Evolutionary conservation across 768 basidiomycete genomes (phyloP).

Genomic region (Tephrocybe sp.): DNA sequence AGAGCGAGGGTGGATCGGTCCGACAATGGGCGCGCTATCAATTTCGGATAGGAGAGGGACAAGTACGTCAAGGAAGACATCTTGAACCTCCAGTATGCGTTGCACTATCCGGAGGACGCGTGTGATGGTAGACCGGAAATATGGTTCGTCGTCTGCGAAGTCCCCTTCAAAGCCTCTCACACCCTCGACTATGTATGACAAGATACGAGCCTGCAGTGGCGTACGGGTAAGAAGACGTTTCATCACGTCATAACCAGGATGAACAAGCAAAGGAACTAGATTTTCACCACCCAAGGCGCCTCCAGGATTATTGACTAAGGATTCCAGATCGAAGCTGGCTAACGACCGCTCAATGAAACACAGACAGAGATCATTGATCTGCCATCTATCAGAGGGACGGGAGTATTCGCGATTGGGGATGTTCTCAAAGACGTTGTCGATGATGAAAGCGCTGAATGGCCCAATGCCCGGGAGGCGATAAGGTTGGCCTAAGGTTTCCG

Average conservation of each 20-base stretch:
- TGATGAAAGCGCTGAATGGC: slow-evolving; percentile 82
- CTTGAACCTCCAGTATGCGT: slow-evolving; percentile 82
- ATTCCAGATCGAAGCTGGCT: slow-evolving; percentile 79
- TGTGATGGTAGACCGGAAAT: slow-evolving; percentile 72
- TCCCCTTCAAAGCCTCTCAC: slow-evolving; percentile 74
- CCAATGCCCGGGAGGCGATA: slow-evolving; percentile 79
- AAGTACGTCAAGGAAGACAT: slow-evolving; percentile 86
- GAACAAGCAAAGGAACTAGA: slow-evolving; percentile 58
- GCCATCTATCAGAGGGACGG: slow-evolving; percentile 78
- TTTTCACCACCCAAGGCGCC: slow-evolving; percentile 53
- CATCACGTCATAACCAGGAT: slow-evolving; percentile 89
- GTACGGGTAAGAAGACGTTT: slow-evolving; percentile 74
- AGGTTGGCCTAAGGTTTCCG: slow-evolving; percentile 77
- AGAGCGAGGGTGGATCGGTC: slow-evolving; percentile 59
- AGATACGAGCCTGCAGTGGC: slow-evolving; percentile 67
- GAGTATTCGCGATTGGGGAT: slow-evolving; percentile 75
- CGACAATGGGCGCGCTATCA: slow-evolving; percentile 53
- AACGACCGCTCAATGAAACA: slow-evolving; percentile 84
- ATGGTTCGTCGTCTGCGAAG: slow-evolving; percentile 66
- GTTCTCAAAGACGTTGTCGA: slow-evolving; percentile 86
- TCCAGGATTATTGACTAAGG: slow-evolving; percentile 59
- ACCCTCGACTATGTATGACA: slow-evolving; percentile 82
- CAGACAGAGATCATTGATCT: slow-evolving; percentile 81
- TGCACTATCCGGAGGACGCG: slow-evolving; percentile 82
- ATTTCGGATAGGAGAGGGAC: slow-evolving; percentile 74